Percentiles rank a stretch among this genome's conserved stretches.
phyloP scores from a whole-genome alignment of 805 yeast species.

The Pichia nakasei region DNA sequence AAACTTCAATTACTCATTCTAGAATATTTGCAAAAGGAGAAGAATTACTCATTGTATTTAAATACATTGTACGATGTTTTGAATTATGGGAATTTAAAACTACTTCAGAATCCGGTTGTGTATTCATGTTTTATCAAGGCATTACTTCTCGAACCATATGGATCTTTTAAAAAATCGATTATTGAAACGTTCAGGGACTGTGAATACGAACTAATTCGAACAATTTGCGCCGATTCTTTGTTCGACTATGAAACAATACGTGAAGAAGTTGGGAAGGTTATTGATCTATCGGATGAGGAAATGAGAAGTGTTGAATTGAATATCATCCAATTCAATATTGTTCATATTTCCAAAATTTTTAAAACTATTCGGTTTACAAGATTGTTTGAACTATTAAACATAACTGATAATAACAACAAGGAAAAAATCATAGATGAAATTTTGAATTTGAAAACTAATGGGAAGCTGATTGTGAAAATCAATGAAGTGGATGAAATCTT shows the following conservation, averaged over 20 bases:
- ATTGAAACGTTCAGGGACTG: not conserved
- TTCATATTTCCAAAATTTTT: conserved; percentile 17
- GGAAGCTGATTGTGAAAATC: conserved; percentile 13
- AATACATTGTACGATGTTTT: not conserved
- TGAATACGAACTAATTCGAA: not conserved
- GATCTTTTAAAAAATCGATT: conserved; percentile 1
- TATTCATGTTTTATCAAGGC: not conserved
- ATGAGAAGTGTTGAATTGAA: not conserved
- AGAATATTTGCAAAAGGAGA: not conserved
- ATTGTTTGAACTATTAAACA: conserved; percentile 10
- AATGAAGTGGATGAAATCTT: conserved; percentile 16
- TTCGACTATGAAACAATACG: not conserved
- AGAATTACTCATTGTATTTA: not conserved
- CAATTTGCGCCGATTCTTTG: not conserved
- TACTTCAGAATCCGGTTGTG: not conserved
- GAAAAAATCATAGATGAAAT: not conserved
- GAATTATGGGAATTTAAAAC: not conserved
- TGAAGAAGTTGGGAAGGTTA: not conserved
- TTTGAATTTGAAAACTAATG: not conserved
- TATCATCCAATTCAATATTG: conserved; percentile 16
- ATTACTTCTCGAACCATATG: conserved; percentile 4
- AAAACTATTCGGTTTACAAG: conserved; percentile 12
- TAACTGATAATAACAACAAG: conserved; percentile 1
- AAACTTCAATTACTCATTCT: not conserved
- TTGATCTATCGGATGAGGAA: not conserved